A percentile compares a stretch with the other conserved stretches of the same genome.
Evolutionary conservation across 805 yeast genomes (phyloP).

Genomic region (Cyberlindnera euphorbiiphila): DNA sequence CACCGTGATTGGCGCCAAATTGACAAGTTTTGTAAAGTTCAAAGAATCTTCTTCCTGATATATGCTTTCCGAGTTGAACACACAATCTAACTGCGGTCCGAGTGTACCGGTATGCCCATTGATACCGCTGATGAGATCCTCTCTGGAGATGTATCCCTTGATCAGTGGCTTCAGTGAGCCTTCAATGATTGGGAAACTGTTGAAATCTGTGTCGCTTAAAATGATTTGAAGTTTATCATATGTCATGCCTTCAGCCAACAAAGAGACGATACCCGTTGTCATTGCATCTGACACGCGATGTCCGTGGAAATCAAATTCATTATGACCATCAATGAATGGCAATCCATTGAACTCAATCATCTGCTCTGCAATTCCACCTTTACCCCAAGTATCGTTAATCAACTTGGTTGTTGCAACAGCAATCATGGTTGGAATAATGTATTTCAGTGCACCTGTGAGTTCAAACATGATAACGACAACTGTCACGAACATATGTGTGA

Average conservation of each 20-base stretch:
- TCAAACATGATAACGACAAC: constrained; percentile 96
- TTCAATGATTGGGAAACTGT: constrained; percentile 53
- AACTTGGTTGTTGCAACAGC: constrained; percentile 85
- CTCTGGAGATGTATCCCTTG: constrained; percentile 43
- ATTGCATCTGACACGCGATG: constrained; percentile 54
- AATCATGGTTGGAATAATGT: constrained; percentile 93
- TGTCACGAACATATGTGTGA: constrained; percentile 86
- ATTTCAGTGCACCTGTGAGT: constrained; percentile 89
- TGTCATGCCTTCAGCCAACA: constrained; percentile 37
- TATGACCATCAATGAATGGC: constrained; percentile 75
- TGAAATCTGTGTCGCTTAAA: constrained; percentile 33
- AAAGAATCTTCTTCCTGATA: constrained; percentile 13
- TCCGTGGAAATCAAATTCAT: constrained; percentile 55
- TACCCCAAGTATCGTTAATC: constrained; percentile 73
- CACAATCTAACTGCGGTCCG: constrained; percentile 11
- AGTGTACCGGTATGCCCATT: constrained; percentile 31
- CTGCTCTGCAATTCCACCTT: constrained; percentile 92
- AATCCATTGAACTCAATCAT: constrained; percentile 86
- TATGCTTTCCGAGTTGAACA: constrained; percentile 4
- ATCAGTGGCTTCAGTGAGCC: constrained; percentile 36
- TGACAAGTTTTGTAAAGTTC: constrained; percentile 35
- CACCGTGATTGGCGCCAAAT: constrained; percentile 60
- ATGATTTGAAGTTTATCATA: constrained; percentile 33
- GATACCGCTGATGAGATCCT: constrained; percentile 35
- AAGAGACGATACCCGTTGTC: constrained; percentile 41